Percentiles rank a stretch among this genome's conserved stretches.
Conservation (phyloP, 345 rosid species). For the Melaleuca quinquenervia region DNA sequence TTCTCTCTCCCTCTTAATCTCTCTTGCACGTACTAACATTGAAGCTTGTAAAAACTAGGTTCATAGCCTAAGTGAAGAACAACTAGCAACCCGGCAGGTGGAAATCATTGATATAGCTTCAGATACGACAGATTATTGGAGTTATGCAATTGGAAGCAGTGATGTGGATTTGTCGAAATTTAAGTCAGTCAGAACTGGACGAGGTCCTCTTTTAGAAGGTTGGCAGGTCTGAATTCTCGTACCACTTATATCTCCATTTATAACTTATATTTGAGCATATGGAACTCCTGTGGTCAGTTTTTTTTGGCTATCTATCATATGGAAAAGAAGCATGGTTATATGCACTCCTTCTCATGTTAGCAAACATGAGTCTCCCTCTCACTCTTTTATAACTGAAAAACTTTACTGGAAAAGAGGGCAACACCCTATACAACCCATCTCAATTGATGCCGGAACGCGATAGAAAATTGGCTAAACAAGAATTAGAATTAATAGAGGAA, state of each 20-base stretch:
- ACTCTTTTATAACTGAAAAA: background rate
- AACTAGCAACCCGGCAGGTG: constrained; percentile 39
- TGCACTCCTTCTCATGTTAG: background rate
- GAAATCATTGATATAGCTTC: constrained; percentile 57
- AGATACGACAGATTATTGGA: constrained; percentile 54
- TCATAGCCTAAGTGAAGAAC: constrained; percentile 39
- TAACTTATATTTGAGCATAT: background rate
- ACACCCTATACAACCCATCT: background rate
- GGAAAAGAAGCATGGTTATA: background rate
- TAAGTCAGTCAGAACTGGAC: constrained; percentile 42
- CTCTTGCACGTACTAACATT: background rate
- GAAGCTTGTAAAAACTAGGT: constrained; percentile 22
- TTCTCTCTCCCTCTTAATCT: background rate
- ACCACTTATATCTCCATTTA: background rate
- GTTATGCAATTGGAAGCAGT: constrained; percentile 36
- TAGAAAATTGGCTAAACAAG: too few species aligned
- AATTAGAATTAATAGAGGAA: too few species aligned
- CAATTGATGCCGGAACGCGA: too few species aligned
- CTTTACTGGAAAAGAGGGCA: background rate
- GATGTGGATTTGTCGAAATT: constrained; percentile 37
- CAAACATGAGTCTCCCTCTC: background rate
- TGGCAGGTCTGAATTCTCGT: constrained; percentile 48
- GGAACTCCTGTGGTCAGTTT: background rate
- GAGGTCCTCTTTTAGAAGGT: constrained; percentile 52
- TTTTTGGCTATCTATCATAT: background rate